Evolutionary conservation across 2,329 filamentous ascomycete genomes (phyloP), one percentile per base, ranked within the genome.

Genomic region (Ascochyta rabiei): DNA sequence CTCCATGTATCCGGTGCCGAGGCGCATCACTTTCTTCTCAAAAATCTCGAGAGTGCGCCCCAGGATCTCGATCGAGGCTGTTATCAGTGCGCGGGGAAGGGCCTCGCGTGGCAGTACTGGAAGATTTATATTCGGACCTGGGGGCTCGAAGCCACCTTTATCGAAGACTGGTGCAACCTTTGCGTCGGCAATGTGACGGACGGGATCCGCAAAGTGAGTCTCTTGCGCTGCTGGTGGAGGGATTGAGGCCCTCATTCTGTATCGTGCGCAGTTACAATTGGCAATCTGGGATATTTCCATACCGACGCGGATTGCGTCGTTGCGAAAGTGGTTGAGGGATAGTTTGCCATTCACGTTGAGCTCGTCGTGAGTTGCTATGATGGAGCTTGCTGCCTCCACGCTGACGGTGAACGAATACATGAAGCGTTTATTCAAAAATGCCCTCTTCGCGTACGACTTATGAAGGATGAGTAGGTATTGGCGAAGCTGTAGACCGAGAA

Each of bases 1-100:
- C 44, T 75, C 71, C 66, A 74, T 71, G 35, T 72, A 75, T 2
- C 68, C 72, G 2, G 70, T 73, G 8, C 71, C 72, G 10, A 75
- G 59, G 8, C 72, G 70, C 61, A 71, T 65, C 10, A 74, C 60
- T 46, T 75, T 75, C 6, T 63, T 47, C 34, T 76, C 72, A 38
- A 71, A 73, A 7, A 71, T 56, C 8, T 65, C 47, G 5, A 66
- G 52, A 0, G 67, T 63, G n/a, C 62, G 67, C 34, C 72, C 69
- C 3, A 76, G 53, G 7, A 75, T 63, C 6, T 66, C 61, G 24
- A 71, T 52, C 2, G 68, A 64, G 4, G 70, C 59, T 3, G 55
- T 64, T 33, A 62, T 66, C 2, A 75, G 57, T 6, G 64, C 67
- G 18, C 59, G 59, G 13, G 73, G 53, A n/a, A 71, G 62, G n/a